Conservation (phyloP, 257 asterid species). For the Przewalskia tangutica region DNA sequence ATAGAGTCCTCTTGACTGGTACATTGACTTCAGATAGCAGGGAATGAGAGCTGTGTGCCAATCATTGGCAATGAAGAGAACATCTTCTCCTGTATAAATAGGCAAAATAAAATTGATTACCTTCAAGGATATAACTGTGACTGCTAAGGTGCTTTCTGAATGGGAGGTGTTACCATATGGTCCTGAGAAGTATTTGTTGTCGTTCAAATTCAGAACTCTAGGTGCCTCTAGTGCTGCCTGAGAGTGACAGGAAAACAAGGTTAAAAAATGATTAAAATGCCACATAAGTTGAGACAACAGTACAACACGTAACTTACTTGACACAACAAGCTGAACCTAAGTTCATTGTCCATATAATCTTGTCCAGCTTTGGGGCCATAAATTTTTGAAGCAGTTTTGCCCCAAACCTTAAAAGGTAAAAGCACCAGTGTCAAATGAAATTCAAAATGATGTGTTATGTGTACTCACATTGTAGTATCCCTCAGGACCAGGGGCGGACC, state of each 20-base stretch:
- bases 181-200: slow-evolving; percentile 66
- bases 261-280: background rate
- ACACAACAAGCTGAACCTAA: slow-evolving; percentile 77
- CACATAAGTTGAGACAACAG: background rate
- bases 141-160: background rate
- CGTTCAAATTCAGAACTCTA: slow-evolving; percentile 50
- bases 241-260: slow-evolving; percentile 12
- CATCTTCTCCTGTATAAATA: slow-evolving; percentile 64
- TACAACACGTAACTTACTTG: slow-evolving; percentile 36
- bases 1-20: slow-evolving; percentile 82
- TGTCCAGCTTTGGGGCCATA: slow-evolving; percentile 81
- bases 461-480: background rate
- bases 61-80: slow-evolving; percentile 81
- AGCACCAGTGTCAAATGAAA: background rate
- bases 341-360: slow-evolving; percentile 75
- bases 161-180: slow-evolving; percentile 52
- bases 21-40: slow-evolving; percentile 72
- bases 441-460: background rate
- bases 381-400: slow-evolving; percentile 71
- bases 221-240: slow-evolving; percentile 98
- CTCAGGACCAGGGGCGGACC: background rate
- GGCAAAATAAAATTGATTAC: background rate
- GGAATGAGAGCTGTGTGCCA: slow-evolving; percentile 97
- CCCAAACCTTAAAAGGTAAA: slow-evolving; percentile 55
- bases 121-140: background rate